Percentiles rank a stretch among this genome's conserved stretches.
Evolutionary conservation across 371 early-diverging fungal genomes (phyloP).

Genomic region (Zychaea mexicana): DNA sequence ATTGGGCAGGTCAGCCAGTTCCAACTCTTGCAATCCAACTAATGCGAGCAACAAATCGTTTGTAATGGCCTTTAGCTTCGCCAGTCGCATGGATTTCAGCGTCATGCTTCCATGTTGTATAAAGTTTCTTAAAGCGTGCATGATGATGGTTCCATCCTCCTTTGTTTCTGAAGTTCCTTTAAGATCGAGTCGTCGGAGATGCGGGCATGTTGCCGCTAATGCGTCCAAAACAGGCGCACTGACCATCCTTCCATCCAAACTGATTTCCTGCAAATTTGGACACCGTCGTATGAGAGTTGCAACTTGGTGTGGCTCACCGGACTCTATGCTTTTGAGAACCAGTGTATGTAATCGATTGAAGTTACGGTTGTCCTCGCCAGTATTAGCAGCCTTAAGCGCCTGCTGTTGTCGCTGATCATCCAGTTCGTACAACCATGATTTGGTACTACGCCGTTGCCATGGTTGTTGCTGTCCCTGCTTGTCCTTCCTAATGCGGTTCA

Average conservation of each 20-base stretch:
- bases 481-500: background rate
- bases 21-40: background rate
- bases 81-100: background rate
- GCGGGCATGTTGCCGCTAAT: background rate
- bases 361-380: background rate
- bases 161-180: background rate
- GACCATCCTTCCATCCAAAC: background rate
- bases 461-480: background rate
- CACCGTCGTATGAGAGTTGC: background rate
- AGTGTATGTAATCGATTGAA: slow-evolving; percentile 1
- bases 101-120: background rate
- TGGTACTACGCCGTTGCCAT: background rate
- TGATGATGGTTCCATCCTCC: background rate
- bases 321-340: background rate
- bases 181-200: background rate
- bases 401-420: no score
- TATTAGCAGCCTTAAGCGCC: no score
- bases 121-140: background rate
- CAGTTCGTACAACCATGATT: background rate
- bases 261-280: background rate
- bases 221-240: background rate
- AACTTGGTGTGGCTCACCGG: background rate
- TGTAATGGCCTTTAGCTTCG: background rate
- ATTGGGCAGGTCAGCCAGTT: background rate
- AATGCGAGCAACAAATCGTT: background rate